phyloP scores from a whole-genome alignment of 2,329 filamentous ascomycete genomes.

The Xylaria sp. region DNA sequence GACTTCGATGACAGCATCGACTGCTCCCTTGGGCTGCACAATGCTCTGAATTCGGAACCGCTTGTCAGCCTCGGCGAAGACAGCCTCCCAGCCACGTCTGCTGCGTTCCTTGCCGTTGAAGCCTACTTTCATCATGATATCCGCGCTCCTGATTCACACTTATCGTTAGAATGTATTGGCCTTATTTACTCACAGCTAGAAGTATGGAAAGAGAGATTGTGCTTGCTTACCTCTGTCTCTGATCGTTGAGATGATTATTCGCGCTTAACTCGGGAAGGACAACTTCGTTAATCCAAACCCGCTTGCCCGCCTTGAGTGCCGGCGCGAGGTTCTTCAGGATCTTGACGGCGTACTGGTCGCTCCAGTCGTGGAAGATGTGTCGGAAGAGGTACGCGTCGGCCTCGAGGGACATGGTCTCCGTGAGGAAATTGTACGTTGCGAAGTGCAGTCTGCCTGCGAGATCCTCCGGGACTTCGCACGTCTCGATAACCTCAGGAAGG shows the following conservation, averaged over 20 bases:
- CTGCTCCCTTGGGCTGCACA: conserved; percentile 23
- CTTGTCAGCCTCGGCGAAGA: conserved; percentile 29
- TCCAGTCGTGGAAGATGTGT: conserved; percentile 45
- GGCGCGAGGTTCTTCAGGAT: conserved; percentile 41
- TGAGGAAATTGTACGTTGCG: conserved; percentile 35
- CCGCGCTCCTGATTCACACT: conserved; percentile 31
- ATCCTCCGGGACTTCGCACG: conserved; percentile 30
- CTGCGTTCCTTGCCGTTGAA: conserved; percentile 32
- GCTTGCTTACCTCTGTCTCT: conserved; percentile 20
- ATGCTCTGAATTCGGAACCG: conserved; percentile 28
- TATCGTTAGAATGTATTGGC: background rate
- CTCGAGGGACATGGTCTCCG: conserved; percentile 25
- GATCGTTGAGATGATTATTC: conserved; percentile 6
- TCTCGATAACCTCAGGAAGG: conserved; percentile 37
- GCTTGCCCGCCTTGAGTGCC: conserved; percentile 35
- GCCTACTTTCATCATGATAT: conserved; percentile 32
- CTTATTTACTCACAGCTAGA: background rate
- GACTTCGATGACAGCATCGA: conserved; percentile 28
- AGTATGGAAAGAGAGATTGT: background rate
- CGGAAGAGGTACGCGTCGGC: conserved; percentile 40
- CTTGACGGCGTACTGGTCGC: conserved; percentile 41
- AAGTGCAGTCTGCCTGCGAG: conserved; percentile 32
- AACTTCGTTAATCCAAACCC: conserved; percentile 36
- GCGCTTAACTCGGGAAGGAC: conserved; percentile 32
- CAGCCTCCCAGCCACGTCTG: conserved; percentile 24